These are phyloP conservation scores for Camelina neglecta DNA, from an alignment of 345 rosid species.

Conservation along the genomic window DNA sequence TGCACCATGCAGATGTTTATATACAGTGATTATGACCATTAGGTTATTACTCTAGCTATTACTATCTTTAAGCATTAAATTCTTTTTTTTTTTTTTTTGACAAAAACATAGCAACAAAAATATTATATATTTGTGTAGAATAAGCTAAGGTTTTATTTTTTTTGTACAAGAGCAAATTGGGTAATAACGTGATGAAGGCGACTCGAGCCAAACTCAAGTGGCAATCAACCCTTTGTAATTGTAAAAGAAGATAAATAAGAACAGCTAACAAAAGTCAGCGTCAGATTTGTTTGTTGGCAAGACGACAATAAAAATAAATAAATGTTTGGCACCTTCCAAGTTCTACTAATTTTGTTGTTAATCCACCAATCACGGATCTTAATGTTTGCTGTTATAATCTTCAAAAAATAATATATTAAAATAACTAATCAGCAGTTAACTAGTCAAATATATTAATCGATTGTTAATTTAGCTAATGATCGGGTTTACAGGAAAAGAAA, in stretches of 20 bases:
- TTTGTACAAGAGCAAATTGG: neutral
- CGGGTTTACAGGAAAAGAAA: neutral
- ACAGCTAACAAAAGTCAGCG: slow-evolving; percentile 35
- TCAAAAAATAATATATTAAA: neutral
- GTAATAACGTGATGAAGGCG: slow-evolving; percentile 27
- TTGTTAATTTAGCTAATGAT: neutral
- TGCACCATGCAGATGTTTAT: neutral
- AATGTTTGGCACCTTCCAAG: slow-evolving; percentile 21
- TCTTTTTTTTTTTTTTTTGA: no score
- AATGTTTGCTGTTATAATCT: slow-evolving; percentile 12
- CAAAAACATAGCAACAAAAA: no score
- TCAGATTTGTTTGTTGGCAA: slow-evolving; percentile 35
- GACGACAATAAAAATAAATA: slow-evolving; percentile 19
- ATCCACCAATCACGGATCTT: slow-evolving; percentile 33
- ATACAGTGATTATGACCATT: neutral
- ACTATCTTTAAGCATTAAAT: neutral
- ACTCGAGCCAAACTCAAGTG: slow-evolving; percentile 21
- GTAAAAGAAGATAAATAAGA: slow-evolving; percentile 7
- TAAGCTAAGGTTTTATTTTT: neutral
- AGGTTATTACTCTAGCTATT: neutral
- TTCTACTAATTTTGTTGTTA: slow-evolving; percentile 30
- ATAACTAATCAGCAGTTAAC: slow-evolving; percentile 7
- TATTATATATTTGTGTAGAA: neutral
- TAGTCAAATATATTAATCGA: neutral
- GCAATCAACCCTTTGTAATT: neutral